Evolutionary conservation across 208 protist species (phyloP).

Genomic region (Acanthamoeba polyphaga): DNA sequence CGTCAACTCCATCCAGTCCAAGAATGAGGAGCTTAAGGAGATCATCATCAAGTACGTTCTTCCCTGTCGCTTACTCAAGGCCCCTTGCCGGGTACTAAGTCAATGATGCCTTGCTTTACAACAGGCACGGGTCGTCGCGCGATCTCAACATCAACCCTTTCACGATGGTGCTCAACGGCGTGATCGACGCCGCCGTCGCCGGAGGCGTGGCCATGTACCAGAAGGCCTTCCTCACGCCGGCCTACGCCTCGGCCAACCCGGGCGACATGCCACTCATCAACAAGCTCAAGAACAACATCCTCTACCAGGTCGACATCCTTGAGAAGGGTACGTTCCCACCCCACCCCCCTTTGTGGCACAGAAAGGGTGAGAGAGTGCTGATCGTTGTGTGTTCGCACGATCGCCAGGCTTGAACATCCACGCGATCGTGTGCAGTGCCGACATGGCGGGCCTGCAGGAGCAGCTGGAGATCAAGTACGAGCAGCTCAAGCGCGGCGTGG

Average conservation of each 20-base stretch:
- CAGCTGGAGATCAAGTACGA: slow-evolving; percentile 79
- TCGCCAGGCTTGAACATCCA: slow-evolving; percentile 75
- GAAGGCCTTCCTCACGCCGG: slow-evolving; percentile 79
- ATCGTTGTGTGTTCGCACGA: not conserved
- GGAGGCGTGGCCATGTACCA: slow-evolving; percentile 86
- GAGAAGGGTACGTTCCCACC: not conserved
- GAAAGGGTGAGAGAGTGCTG: not conserved
- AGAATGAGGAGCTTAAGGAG: slow-evolving; percentile 83
- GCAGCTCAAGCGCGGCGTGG: slow-evolving; percentile 61
- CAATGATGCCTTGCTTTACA: not conserved
- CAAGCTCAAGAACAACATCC: slow-evolving; percentile 74
- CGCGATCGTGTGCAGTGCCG: slow-evolving; percentile 76
- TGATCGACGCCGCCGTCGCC: slow-evolving; percentile 87
- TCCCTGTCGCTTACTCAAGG: not conserved
- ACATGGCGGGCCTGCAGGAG: slow-evolving; percentile 82
- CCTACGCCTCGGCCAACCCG: slow-evolving; percentile 77
- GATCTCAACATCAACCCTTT: slow-evolving; percentile 75
- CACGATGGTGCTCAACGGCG: slow-evolving; percentile 80
- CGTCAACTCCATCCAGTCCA: slow-evolving; percentile 78
- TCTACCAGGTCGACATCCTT: slow-evolving; percentile 78
- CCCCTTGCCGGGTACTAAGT: too few species aligned
- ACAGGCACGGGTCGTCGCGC: slow-evolving; percentile 3
- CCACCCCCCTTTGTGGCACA: not conserved
- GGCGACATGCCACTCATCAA: slow-evolving; percentile 76
- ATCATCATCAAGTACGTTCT: slow-evolving; percentile 69